phyloP scores from a whole-genome alignment of 441 rosid genomes.

The Croton setiger region DNA sequence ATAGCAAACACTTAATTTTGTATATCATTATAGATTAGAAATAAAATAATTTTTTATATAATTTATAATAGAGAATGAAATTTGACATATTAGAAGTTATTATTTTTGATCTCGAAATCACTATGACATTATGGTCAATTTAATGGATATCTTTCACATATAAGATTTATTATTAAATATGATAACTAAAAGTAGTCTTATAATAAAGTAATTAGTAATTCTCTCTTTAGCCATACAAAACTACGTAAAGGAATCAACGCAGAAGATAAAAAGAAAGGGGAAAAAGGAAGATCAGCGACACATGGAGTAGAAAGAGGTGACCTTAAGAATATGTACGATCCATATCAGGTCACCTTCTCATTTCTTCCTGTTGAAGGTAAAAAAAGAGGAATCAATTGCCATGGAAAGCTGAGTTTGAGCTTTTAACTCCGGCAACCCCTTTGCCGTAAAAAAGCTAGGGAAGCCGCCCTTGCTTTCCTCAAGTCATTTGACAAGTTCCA shows the following conservation, averaged over 20 bases:
- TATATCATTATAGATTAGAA: too few relatives aligned
- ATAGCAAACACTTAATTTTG: too few relatives aligned
- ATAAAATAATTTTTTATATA: too few relatives aligned
- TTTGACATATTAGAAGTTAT: too few relatives aligned
- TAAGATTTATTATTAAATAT: too few relatives aligned
- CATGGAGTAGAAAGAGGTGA: constrained; percentile 35
- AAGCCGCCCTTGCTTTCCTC: constrained; percentile 38
- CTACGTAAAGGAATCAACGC: constrained; percentile 39
- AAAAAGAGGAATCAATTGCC: constrained; percentile 31
- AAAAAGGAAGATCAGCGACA: constrained; percentile 37
- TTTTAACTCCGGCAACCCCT: constrained; percentile 26
- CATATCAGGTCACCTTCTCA: constrained; percentile 36
- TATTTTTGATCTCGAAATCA: too few relatives aligned
- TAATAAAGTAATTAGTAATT: too few relatives aligned
- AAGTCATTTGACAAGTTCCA: constrained; percentile 31
- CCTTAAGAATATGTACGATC: constrained; percentile 30
- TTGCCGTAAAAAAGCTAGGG: constrained; percentile 39
- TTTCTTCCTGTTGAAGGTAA: constrained; percentile 29
- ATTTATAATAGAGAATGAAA: too few relatives aligned
- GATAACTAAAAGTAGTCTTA: too few relatives aligned
- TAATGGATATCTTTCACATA: too few relatives aligned
- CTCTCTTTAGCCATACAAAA: constrained; percentile 18
- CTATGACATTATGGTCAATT: too few relatives aligned
- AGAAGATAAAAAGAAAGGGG: constrained; percentile 37
- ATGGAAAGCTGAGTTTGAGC: constrained; percentile 37